Conservation (phyloP, 106 monocot genomes). For the Phalaenopsis equestris region DNA sequence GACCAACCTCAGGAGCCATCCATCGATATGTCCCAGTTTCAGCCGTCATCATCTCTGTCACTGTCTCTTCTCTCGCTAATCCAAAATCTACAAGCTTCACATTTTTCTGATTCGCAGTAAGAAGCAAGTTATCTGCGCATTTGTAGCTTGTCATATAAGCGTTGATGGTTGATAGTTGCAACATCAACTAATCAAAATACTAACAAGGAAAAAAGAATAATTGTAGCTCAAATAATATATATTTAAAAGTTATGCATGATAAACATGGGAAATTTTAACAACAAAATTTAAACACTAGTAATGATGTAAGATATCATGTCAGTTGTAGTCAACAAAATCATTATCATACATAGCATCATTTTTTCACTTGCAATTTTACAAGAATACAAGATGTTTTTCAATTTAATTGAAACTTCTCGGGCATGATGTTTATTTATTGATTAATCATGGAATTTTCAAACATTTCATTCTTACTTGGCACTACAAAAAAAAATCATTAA, state of each 20-base stretch:
- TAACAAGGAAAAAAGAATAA: not conserved
- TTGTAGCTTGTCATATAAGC: conserved; percentile 2
- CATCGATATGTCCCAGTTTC: conserved; percentile 97
- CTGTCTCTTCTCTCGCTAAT: conserved; percentile 94
- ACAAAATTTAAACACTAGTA: not conserved
- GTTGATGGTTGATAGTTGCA: not conserved
- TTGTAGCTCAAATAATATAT: not conserved
- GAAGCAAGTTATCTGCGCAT: conserved; percentile 80
- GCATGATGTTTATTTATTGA: no score
- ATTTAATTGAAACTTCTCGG: no score
- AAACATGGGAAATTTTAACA: not conserved
- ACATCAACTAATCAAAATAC: not conserved
- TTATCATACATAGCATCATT: no score
- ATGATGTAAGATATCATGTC: not conserved
- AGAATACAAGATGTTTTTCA: no score
- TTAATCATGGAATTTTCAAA: no score
- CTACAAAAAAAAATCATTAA: no score
- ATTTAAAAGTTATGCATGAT: not conserved
- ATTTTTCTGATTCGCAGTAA: conserved; percentile 79
- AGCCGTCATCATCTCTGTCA: conserved; percentile 99
- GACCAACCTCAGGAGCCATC: conserved; percentile 97
- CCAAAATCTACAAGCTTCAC: conserved; percentile 96
- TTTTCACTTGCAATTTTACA: no score
- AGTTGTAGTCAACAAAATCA: not conserved
- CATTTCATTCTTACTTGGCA: no score